A percentile compares a stretch with the other conserved stretches of the same genome.
phyloP scores from a whole-genome alignment of 2,329 filamentous ascomycete species.

The Penicillium sp. region DNA sequence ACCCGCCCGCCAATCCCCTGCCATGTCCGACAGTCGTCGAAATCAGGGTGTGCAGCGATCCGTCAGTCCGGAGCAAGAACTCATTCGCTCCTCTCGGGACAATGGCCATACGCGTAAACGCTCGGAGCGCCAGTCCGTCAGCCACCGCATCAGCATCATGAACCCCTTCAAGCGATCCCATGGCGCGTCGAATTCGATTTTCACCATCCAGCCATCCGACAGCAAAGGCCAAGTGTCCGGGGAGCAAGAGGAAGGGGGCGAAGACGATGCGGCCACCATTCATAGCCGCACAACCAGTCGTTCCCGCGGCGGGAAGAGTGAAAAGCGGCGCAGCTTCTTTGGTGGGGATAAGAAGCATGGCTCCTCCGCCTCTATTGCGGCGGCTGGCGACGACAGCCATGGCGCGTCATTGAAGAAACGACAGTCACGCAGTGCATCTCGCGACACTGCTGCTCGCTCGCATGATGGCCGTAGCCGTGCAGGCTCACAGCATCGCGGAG shows the following conservation, averaged over 20 bases:
- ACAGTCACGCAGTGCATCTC: slow-evolving; percentile 26
- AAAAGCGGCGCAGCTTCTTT: slow-evolving; percentile 41
- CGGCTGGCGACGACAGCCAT: slow-evolving; percentile 18
- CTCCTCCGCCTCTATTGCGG: slow-evolving; percentile 28
- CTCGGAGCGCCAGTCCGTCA: slow-evolving; percentile 35
- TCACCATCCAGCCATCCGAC: slow-evolving; percentile 30
- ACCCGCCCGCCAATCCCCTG: slow-evolving; percentile 37
- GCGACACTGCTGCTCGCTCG: slow-evolving; percentile 24
- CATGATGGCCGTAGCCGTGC: slow-evolving; percentile 28
- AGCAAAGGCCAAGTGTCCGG: slow-evolving; percentile 18
- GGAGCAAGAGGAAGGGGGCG: slow-evolving; percentile 22
- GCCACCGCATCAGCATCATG: slow-evolving; percentile 40
- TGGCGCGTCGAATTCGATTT: slow-evolving; percentile 32
- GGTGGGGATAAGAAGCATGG: slow-evolving; percentile 33
- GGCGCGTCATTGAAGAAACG: slow-evolving; percentile 17
- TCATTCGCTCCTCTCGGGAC: slow-evolving; percentile 30
- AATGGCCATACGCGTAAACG: slow-evolving; percentile 29
- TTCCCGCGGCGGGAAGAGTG: slow-evolving; percentile 31
- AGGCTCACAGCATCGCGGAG: slow-evolving; percentile 25
- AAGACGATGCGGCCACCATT: slow-evolving; percentile 36
- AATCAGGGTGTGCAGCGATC: slow-evolving; percentile 24
- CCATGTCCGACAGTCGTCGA: slow-evolving; percentile 24
- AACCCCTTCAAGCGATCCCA: slow-evolving; percentile 42
- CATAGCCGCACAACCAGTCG: slow-evolving; percentile 35
- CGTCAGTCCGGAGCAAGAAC: slow-evolving; percentile 34